Evolutionary conservation across 2,329 filamentous ascomycete species (phyloP).

Genomic region (Talaromyces sp.): DNA sequence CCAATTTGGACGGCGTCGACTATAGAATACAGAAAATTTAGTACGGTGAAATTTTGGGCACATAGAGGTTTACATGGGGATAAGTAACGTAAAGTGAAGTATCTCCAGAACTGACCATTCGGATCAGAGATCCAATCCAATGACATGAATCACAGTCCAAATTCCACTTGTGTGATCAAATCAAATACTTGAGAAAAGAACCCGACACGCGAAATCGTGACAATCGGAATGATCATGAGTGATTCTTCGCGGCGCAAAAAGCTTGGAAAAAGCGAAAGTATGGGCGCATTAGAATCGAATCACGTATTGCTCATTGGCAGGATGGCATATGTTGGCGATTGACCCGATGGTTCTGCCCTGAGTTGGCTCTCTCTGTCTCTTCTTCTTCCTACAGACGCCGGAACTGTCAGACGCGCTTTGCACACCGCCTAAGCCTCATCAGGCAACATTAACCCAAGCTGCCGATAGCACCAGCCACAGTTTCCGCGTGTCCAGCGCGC

Average conservation of each 20-base stretch:
- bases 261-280: background rate
- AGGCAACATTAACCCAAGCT: slow-evolving; percentile 14
- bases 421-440: slow-evolving; percentile 6
- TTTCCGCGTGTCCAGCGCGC: slow-evolving; percentile 21
- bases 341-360: background rate
- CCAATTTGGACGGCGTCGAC: background rate
- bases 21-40: background rate
- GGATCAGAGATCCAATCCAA: background rate
- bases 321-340: background rate
- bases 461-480: slow-evolving; percentile 23
- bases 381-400: background rate
- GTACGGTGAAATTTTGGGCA: background rate
- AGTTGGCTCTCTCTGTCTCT: background rate
- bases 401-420: background rate
- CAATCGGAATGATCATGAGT: background rate
- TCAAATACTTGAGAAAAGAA: background rate
- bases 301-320: background rate
- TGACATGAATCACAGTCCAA: background rate
- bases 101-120: background rate
- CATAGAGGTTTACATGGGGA: background rate
- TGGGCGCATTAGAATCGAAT: background rate
- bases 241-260: background rate
- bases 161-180: background rate
- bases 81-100: background rate
- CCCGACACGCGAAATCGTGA: background rate